phyloP scores from a whole-genome alignment of 257 asterid species.

The Linderniella brevidens region DNA sequence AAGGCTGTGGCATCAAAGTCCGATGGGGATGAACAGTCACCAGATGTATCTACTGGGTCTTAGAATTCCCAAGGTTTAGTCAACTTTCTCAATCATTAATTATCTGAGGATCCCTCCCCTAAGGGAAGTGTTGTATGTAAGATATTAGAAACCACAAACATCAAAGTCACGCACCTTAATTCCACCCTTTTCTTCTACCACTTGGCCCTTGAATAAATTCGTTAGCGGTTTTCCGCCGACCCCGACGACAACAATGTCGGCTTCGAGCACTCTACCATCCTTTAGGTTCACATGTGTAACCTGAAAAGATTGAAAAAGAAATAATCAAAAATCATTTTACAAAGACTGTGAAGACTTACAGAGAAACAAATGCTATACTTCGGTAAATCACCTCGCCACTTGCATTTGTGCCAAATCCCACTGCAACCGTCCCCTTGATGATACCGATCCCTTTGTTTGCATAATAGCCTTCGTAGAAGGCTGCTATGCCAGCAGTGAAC shows the following conservation, averaged over 20 bases:
- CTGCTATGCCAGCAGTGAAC: constrained; percentile 70
- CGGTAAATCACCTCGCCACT: constrained; percentile 47
- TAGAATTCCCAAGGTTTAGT: too few species aligned
- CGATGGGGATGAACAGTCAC: too few species aligned
- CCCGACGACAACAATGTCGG: constrained; percentile 76
- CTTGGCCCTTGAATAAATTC: constrained; percentile 56
- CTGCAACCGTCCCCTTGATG: constrained; percentile 72
- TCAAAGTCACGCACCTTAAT: constrained; percentile 38
- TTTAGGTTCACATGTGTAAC: constrained; percentile 59
- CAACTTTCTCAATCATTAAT: too few species aligned
- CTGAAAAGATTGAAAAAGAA: constrained; percentile 16
- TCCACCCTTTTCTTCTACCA: constrained; percentile 75
- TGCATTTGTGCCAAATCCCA: constrained; percentile 44
- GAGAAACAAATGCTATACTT: neutral
- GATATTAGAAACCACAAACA: too few species aligned
- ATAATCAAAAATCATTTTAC: too few species aligned
- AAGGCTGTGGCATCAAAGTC: too few species aligned
- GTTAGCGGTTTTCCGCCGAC: constrained; percentile 71
- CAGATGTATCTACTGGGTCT: too few species aligned
- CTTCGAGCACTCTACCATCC: constrained; percentile 72
- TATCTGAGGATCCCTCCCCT: too few species aligned
- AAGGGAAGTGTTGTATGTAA: too few species aligned
- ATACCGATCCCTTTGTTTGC: constrained; percentile 58
- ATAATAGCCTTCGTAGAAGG: constrained; percentile 15
- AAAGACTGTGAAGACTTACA: neutral